Conservation (phyloP, 2,329 filamentous ascomycete genomes). For the Phoma sp. region DNA sequence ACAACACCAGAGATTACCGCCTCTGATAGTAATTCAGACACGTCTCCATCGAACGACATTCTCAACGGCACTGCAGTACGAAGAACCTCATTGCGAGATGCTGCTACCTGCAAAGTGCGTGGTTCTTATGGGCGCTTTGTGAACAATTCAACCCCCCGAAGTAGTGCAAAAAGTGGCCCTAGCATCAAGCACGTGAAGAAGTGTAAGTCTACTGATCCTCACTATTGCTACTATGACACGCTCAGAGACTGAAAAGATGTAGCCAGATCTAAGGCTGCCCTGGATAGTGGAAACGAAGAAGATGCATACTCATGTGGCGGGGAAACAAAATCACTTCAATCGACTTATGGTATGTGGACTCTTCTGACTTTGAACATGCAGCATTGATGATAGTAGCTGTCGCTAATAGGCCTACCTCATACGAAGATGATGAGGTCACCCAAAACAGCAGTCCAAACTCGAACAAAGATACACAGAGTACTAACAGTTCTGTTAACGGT, state of each 20-base stretch:
- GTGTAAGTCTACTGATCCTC: background rate
- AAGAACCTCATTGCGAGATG: constrained; percentile 6
- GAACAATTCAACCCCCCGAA: background rate
- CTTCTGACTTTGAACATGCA: background rate
- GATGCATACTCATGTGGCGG: background rate
- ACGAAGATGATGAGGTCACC: background rate
- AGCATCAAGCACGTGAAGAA: constrained; percentile 4
- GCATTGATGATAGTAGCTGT: background rate
- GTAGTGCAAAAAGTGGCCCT: background rate
- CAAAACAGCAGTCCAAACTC: background rate
- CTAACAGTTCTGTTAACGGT: background rate
- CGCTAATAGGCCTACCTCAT: background rate
- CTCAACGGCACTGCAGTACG: background rate
- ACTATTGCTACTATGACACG: no score
- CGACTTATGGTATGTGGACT: background rate
- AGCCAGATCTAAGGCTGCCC: constrained; percentile 1
- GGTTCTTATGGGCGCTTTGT: constrained; percentile 27
- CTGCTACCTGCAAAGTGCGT: constrained; percentile 22
- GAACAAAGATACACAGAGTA: background rate
- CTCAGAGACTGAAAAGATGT: background rate
- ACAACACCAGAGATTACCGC: background rate
- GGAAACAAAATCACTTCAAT: background rate
- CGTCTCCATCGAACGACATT: background rate
- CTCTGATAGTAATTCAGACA: no score
- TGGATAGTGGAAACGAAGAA: background rate